Percentiles rank a stretch among this genome's conserved stretches.
These are phyloP conservation scores for Kalanchoe fedtschenkoi DNA, from an alignment of 164 flowering plant species.

Conservation along the genomic window DNA sequence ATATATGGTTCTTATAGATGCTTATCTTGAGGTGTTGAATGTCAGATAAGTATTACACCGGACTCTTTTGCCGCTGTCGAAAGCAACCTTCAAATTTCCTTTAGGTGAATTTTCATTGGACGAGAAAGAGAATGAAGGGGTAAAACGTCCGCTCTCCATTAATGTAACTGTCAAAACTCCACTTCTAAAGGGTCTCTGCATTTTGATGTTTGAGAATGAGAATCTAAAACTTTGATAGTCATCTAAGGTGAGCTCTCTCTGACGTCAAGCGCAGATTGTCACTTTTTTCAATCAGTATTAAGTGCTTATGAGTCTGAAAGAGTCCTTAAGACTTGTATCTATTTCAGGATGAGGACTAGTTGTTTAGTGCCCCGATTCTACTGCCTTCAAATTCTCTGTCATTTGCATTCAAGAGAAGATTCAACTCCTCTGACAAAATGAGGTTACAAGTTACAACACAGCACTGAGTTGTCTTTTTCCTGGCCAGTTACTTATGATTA, in stretches of 20 bases:
- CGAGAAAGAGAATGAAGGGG: slow-evolving; percentile 68
- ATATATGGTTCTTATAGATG: too few species aligned
- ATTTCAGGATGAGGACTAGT: slow-evolving; percentile 70
- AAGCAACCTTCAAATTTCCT: slow-evolving; percentile 72
- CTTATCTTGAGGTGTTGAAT: too few species aligned
- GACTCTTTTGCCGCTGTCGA: slow-evolving; percentile 50
- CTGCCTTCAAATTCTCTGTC: slow-evolving; percentile 75
- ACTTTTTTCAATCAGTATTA: background rate
- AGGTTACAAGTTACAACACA: too few species aligned
- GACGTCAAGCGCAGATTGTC: background rate
- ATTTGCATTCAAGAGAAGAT: slow-evolving; percentile 86
- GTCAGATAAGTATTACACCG: background rate
- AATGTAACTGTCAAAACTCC: slow-evolving; percentile 55
- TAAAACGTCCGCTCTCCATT: slow-evolving; percentile 38
- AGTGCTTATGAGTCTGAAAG: background rate
- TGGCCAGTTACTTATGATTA: background rate
- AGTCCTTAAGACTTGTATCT: background rate
- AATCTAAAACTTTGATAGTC: slow-evolving; percentile 60
- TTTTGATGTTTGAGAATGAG: slow-evolving; percentile 56
- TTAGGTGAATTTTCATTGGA: slow-evolving; percentile 72
- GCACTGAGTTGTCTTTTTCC: slow-evolving; percentile 9
- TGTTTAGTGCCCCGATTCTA: slow-evolving; percentile 71
- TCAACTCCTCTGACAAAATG: slow-evolving; percentile 68
- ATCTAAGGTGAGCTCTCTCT: slow-evolving; percentile 62
- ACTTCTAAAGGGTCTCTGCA: slow-evolving; percentile 56